A percentile compares a stretch with the other conserved stretches of the same genome.
phyloP scores from a whole-genome alignment of 495 filamentous ascomycete species.

The Bathelium albidoporum region DNA sequence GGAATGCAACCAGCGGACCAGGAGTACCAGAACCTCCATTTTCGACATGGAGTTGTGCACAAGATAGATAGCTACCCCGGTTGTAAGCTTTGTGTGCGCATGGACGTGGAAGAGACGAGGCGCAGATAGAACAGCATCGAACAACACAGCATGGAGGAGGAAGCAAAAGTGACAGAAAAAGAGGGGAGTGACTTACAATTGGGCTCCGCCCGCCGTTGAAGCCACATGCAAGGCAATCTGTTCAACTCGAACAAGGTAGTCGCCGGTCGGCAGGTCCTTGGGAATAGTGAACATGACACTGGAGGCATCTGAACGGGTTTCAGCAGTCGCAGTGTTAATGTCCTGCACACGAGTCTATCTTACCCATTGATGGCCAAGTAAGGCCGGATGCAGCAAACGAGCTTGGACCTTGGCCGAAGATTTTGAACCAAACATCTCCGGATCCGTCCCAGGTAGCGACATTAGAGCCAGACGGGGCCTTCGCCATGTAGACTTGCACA shows the following conservation, averaged over 20 bases:
- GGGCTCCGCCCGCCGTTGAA: background rate
- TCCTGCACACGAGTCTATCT: background rate
- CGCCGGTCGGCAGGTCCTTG: background rate
- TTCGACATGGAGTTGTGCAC: slow-evolving; percentile 34
- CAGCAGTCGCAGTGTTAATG: background rate
- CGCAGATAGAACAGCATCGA: background rate
- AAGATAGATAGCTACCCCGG: slow-evolving; percentile 12
- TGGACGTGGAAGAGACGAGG: background rate
- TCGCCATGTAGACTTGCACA: background rate
- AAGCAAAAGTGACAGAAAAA: background rate
- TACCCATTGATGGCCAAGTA: background rate
- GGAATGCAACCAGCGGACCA: slow-evolving; percentile 28
- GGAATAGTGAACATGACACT: background rate
- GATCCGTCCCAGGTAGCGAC: background rate
- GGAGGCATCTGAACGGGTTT: background rate
- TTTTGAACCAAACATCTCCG: background rate
- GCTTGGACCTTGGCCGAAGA: background rate
- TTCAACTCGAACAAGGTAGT: background rate
- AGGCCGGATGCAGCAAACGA: background rate
- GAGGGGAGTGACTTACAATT: background rate
- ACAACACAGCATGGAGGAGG: background rate
- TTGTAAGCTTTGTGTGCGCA: background rate
- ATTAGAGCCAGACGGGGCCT: background rate
- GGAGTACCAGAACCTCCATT: slow-evolving; percentile 24
- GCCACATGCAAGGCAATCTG: background rate